Evolutionary conservation across 257 asterid genomes (phyloP).

Genomic region (Rauvolfia tetraphylla): DNA sequence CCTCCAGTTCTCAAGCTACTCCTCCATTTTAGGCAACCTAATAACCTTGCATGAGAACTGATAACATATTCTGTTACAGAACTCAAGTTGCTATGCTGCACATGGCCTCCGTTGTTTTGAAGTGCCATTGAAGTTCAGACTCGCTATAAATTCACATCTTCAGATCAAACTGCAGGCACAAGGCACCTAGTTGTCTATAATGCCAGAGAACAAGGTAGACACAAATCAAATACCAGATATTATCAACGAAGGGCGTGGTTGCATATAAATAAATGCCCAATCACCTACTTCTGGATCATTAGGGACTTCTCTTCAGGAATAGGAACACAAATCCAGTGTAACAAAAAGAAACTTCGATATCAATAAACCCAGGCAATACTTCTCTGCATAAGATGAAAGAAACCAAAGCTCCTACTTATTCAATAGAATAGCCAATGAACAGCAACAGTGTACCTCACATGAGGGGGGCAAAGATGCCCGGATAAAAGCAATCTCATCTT

Average conservation of each 20-base stretch:
- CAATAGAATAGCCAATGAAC: slow-evolving; percentile 8
- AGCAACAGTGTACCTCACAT: slow-evolving; percentile 80
- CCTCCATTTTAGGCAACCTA: too few relatives aligned
- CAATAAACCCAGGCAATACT: slow-evolving; percentile 1
- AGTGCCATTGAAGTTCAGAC: background rate
- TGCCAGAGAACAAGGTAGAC: background rate
- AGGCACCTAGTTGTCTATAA: background rate
- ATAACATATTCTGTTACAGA: too few relatives aligned
- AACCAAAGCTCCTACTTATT: background rate
- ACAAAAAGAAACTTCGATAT: background rate
- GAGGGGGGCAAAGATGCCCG: slow-evolving; percentile 62
- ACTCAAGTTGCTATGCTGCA: background rate
- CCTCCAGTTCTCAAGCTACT: too few relatives aligned
- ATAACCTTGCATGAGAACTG: too few relatives aligned
- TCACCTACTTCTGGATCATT: background rate
- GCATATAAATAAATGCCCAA: background rate
- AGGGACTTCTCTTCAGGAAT: background rate
- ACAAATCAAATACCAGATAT: background rate
- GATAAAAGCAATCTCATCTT: slow-evolving; percentile 78
- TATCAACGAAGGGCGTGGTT: background rate
- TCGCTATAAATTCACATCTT: background rate
- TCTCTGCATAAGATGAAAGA: background rate
- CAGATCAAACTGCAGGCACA: background rate
- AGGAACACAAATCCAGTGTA: background rate
- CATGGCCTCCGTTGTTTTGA: background rate